These are phyloP conservation scores for Ceratocystis colombiana DNA, from an alignment of 2,329 filamentous ascomycete species.

Conservation along the genomic window DNA sequence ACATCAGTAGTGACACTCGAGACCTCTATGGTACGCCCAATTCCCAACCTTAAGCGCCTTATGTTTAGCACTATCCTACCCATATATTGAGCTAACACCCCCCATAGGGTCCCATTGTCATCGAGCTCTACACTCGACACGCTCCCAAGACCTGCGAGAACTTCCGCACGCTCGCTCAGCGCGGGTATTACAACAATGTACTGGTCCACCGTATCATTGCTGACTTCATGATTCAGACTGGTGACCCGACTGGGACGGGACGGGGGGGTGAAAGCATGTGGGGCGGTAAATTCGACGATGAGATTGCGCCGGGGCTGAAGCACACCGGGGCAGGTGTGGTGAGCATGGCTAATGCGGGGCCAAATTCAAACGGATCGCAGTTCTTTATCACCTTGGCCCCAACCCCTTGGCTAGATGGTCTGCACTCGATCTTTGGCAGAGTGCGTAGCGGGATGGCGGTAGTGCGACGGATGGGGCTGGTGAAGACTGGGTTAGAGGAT, in stretches of 20 bases:
- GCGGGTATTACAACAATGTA: constrained; percentile 79
- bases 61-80: too few species aligned
- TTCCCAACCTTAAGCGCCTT: not conserved
- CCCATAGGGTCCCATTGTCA: constrained; percentile 61
- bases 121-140: constrained; percentile 85
- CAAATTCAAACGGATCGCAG: constrained; percentile 87
- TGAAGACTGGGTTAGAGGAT: constrained; percentile 74
- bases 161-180: constrained; percentile 66
- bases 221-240: constrained; percentile 92
- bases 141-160: constrained; percentile 84
- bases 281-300: constrained; percentile 88
- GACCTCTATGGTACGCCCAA: constrained; percentile 64
- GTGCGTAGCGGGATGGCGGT: constrained; percentile 74
- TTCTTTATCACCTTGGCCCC: constrained; percentile 94
- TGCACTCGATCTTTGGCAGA: constrained; percentile 91
- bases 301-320: constrained; percentile 67
- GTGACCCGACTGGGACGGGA: constrained; percentile 88
- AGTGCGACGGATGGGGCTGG: constrained; percentile 79
- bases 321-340: constrained; percentile 91
- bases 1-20: constrained; percentile 69
- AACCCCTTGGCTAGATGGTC: constrained; percentile 92
- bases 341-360: constrained; percentile 91
- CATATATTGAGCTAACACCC: not conserved
- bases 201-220: constrained; percentile 92
- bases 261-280: constrained; percentile 83